phyloP scores from a whole-genome alignment of 2,329 filamentous ascomycete species.

The Nannizzia gypsea region DNA sequence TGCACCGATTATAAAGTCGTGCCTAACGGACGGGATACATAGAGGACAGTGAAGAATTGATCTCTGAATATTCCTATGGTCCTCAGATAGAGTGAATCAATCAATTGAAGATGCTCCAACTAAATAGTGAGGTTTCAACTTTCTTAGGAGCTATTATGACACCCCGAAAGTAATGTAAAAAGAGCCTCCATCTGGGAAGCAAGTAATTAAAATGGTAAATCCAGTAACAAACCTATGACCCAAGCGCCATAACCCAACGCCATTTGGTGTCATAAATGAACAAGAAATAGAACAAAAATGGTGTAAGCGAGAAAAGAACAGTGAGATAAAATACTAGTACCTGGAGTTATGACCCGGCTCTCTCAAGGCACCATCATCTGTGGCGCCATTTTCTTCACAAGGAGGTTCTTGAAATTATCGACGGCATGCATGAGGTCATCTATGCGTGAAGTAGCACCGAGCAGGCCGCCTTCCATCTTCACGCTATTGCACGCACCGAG shows the following conservation, averaged over 20 bases:
- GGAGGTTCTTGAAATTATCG: slow-evolving; percentile 31
- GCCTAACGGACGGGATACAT: no score
- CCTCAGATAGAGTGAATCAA: background rate
- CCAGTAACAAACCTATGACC: background rate
- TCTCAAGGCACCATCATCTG: slow-evolving; percentile 22
- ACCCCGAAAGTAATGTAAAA: background rate
- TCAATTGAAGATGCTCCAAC: background rate
- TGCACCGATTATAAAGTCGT: no score
- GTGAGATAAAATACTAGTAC: background rate
- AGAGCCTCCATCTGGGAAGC: background rate
- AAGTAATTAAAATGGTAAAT: background rate
- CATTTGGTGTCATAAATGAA: slow-evolving; percentile 2
- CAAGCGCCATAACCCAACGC: background rate
- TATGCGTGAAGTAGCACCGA: slow-evolving; percentile 30
- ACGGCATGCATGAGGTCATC: slow-evolving; percentile 32
- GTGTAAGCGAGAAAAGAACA: slow-evolving; percentile 2
- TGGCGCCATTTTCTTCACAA: slow-evolving; percentile 33
- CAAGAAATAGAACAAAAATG: slow-evolving; percentile 10
- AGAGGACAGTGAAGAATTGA: no score
- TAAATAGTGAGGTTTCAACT: background rate
- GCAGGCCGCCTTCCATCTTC: slow-evolving; percentile 38
- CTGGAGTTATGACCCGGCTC: background rate
- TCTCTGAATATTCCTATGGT: background rate
- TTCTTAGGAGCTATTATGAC: background rate
- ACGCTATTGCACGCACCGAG: slow-evolving; percentile 33